These are phyloP conservation scores for Petunia secreta DNA, from an alignment of 257 asterid species.

Conservation along the genomic window DNA sequence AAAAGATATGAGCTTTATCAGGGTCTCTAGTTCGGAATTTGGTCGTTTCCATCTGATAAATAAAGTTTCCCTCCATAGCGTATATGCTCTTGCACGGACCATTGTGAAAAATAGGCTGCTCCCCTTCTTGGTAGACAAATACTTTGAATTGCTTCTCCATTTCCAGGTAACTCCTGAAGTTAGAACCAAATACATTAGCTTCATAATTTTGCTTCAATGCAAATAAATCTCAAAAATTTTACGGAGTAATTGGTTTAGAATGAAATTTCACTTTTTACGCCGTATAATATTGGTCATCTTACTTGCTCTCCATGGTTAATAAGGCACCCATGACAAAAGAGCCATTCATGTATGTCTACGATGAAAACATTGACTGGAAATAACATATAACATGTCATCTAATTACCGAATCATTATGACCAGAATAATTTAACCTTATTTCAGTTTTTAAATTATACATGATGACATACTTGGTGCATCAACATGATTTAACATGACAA, in stretches of 20 bases:
- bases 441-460: not conserved
- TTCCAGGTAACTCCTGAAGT: slow-evolving; percentile 79
- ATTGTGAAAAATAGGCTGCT: slow-evolving; percentile 84
- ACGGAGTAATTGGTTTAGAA: too few relatives aligned
- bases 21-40: slow-evolving; percentile 70
- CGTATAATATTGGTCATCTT: too few relatives aligned
- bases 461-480: not conserved
- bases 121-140: slow-evolving; percentile 87
- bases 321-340: too few relatives aligned
- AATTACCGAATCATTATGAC: not conserved
- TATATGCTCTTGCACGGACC: slow-evolving; percentile 94
- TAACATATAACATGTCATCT: too few relatives aligned
- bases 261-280: too few relatives aligned
- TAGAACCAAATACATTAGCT: not conserved
- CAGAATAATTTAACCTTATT: not conserved
- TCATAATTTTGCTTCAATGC: not conserved
- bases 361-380: too few relatives aligned
- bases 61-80: slow-evolving; percentile 87
- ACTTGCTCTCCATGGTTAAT: too few relatives aligned
- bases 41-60: slow-evolving; percentile 64
- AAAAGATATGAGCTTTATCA: slow-evolving; percentile 64
- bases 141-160: slow-evolving; percentile 84
- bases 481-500: not conserved
- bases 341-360: too few relatives aligned
- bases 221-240: not conserved